phyloP scores from a whole-genome alignment of 352 stramenopile genomes.

The Phytophthora sansomeana region DNA sequence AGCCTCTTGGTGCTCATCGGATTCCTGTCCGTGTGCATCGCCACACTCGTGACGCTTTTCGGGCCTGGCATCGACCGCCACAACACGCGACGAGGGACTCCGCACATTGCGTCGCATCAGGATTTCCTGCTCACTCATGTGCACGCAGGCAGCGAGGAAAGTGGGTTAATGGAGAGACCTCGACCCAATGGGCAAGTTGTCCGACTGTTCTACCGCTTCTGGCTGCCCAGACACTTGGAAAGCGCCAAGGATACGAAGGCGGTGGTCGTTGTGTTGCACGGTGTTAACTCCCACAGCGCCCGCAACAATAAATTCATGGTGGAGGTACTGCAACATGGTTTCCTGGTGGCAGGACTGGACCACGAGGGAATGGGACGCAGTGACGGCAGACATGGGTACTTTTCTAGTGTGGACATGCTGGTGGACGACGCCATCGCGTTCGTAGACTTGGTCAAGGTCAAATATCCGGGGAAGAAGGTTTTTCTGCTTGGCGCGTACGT shows the following conservation, averaged over 20 bases:
- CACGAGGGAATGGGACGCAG: slow-evolving; percentile 82
- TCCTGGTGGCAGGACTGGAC: slow-evolving; percentile 71
- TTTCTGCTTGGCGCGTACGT: slow-evolving; percentile 78
- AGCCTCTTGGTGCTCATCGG: slow-evolving; percentile 22
- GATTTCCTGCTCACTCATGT: slow-evolving; percentile 65
- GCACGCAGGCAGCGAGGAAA: slow-evolving; percentile 55
- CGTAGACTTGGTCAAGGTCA: slow-evolving; percentile 59
- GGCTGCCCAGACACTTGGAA: slow-evolving; percentile 59
- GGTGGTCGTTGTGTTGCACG: slow-evolving; percentile 79
- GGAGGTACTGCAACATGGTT: slow-evolving; percentile 66
- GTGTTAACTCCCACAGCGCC: slow-evolving; percentile 84
- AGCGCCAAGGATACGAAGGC: slow-evolving; percentile 43
- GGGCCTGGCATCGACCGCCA: slow-evolving; percentile 63
- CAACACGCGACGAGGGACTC: slow-evolving; percentile 47
- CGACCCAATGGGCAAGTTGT: slow-evolving; percentile 46
- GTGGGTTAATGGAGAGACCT: slow-evolving; percentile 50
- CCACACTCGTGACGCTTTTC: slow-evolving; percentile 50
- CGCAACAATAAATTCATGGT: slow-evolving; percentile 82
- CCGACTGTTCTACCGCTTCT: slow-evolving; percentile 80
- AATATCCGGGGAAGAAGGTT: slow-evolving; percentile 71
- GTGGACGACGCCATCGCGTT: slow-evolving; percentile 76
- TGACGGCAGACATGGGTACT: slow-evolving; percentile 80
- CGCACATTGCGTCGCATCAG: slow-evolving; percentile 56
- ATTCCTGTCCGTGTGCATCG: slow-evolving; percentile 27
- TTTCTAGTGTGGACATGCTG: slow-evolving; percentile 66